phyloP scores from a whole-genome alignment of 1,284 basidiomycete genomes.

The Apiotrichum gracile region DNA sequence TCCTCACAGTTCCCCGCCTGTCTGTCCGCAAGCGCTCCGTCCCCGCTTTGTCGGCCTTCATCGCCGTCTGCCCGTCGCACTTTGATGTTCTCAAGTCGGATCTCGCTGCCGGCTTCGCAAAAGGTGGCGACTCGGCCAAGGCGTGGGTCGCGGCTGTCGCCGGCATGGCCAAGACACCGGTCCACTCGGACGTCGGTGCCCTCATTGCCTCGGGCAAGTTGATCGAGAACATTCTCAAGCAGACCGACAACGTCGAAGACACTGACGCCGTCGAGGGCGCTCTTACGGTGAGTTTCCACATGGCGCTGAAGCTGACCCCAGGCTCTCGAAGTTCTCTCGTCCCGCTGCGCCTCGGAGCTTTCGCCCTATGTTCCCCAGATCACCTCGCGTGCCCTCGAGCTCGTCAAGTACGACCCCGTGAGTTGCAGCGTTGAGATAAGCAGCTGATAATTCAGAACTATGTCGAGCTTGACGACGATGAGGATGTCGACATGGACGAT shows the following conservation, averaged over 20 bases:
- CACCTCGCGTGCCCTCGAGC: slow-evolving; percentile 63
- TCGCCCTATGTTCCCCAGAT: slow-evolving; percentile 65
- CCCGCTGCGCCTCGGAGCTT: slow-evolving; percentile 76
- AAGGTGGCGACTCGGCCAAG: slow-evolving; percentile 24
- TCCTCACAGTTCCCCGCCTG: slow-evolving; percentile 67
- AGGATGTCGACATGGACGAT: slow-evolving; percentile 53
- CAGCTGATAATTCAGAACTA: slow-evolving; percentile 62
- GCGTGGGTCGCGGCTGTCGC: slow-evolving; percentile 33
- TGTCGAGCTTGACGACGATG: slow-evolving; percentile 64
- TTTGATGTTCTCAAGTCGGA: slow-evolving; percentile 27
- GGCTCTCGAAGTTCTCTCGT: slow-evolving; percentile 75
- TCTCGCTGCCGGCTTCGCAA: slow-evolving; percentile 23
- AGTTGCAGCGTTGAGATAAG: neutral
- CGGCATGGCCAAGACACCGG: slow-evolving; percentile 31
- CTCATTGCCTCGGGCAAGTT: slow-evolving; percentile 30
- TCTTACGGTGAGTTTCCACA: slow-evolving; percentile 20
- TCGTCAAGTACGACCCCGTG: slow-evolving; percentile 91
- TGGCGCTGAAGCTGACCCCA: slow-evolving; percentile 30
- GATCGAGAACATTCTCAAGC: slow-evolving; percentile 23
- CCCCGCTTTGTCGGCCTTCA: slow-evolving; percentile 56
- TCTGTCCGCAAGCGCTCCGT: slow-evolving; percentile 88
- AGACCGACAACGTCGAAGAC: slow-evolving; percentile 30
- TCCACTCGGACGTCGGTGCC: slow-evolving; percentile 24
- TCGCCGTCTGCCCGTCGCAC: slow-evolving; percentile 26
- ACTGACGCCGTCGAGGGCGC: slow-evolving; percentile 41